Base-by-base conservation (phyloP, 2,329 filamentous ascomycete species). In the Chalaropsis thielavioides region DNA sequence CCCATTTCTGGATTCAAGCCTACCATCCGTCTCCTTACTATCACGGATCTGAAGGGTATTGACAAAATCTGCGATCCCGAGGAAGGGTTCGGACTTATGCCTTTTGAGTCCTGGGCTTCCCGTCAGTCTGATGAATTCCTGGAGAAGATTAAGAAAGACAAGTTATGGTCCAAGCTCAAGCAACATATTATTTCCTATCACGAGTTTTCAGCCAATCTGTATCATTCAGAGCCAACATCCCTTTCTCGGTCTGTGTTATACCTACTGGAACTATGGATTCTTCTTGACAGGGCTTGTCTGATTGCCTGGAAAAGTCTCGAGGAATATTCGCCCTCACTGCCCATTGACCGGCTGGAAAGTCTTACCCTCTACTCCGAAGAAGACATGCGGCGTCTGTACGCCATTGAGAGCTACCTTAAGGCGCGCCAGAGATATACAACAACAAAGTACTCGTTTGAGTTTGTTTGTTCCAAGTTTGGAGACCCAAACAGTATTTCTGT, bases 191-290 rank as follows among this genome's bases (percentile, higher is more conserved):
- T 70, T 35, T 35, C 31, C 31, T 35, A 35, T 7, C 31, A 35
- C 7, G 7, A 35, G 31, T 7, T 35, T 35, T 3, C 31, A 35
- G 7, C 31, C 3, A 7, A 35, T 35, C 8, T 41, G 0, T 84
- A 83, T 54, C 1, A 63, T 0, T 67, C 62, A 0, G 75, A 77
- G 1, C 79, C 83, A 0, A 77, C 81, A 66, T 72, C 72, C 0
- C 69, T 74, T 0, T 87, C 84, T 0, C 67, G 78, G 3, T 84
- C 85, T 79, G 65, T 83, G 2, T 74, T 87, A 0, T 81, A 78
- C 0, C 69, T 81, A 0, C 68, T 83, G 2, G 82, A 86, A 64
- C 70, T 87, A 0, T 87, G 84, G 84, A 70, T 82, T 7, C 80
- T 79, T 0, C 77, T 79, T 40, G 83, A 87, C 67, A 78, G 73